phyloP scores from a whole-genome alignment of 2,329 filamentous ascomycete species.

The Chaetomium sp. region DNA sequence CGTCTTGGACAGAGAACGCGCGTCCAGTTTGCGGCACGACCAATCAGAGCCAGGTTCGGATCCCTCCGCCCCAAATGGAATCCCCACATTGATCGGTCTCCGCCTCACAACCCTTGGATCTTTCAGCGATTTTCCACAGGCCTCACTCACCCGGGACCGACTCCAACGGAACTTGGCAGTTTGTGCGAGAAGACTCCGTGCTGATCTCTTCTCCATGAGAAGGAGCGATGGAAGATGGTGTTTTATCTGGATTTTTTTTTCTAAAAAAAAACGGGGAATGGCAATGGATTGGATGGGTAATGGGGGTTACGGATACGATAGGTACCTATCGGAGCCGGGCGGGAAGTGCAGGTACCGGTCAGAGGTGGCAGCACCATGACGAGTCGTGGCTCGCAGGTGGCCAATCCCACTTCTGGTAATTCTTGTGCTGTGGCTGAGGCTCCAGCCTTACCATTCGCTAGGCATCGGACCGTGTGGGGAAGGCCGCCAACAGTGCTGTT shows the following conservation, averaged over 20 bases:
- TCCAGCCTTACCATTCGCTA: background rate
- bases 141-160: background rate
- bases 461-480: constrained; percentile 8
- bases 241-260: background rate
- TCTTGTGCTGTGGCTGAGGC: constrained; percentile 19
- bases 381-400: constrained; percentile 25
- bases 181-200: background rate
- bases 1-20: constrained; percentile 32
- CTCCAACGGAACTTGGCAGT: background rate
- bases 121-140: background rate
- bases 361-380: constrained; percentile 22
- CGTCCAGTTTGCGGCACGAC: constrained; percentile 29
- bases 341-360: constrained; percentile 10
- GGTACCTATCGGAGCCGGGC: no score
- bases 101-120: constrained; percentile 16
- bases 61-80: constrained; percentile 33
- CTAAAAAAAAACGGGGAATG: no score
- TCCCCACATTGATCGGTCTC: constrained; percentile 29
- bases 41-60: constrained; percentile 29
- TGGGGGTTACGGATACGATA: background rate
- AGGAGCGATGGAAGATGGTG: background rate
- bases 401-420: background rate
- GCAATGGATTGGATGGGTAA: background rate
- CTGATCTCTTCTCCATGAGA: background rate
- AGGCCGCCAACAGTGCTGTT: background rate